Evolutionary conservation across 1,284 basidiomycete genomes (phyloP).

Genomic region (Kwoniella shivajii): DNA sequence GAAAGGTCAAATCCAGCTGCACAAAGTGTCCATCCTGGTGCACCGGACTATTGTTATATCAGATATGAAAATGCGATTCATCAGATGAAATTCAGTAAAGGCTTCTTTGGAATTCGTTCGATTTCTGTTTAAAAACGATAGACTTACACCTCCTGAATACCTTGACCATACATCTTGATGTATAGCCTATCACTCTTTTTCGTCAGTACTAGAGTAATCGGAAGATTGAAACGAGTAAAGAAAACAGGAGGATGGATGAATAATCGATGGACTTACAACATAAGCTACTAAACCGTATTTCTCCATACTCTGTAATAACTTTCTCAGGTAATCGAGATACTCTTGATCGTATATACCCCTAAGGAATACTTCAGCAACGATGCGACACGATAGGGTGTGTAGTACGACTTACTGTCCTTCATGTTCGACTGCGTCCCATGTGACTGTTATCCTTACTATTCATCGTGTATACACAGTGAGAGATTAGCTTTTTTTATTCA

Average conservation of each 20-base stretch:
- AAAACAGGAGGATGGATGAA: neutral
- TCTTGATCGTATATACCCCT: slow-evolving; percentile 80
- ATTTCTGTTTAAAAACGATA: slow-evolving; percentile 35
- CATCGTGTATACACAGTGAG: neutral
- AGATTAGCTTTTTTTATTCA: too few species aligned
- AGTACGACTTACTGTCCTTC: slow-evolving; percentile 72
- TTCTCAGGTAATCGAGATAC: slow-evolving; percentile 78
- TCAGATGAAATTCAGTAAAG: neutral
- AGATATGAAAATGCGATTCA: neutral
- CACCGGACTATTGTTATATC: too few species aligned
- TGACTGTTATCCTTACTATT: slow-evolving; percentile 83
- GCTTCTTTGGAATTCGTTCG: neutral
- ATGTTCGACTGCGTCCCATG: slow-evolving; percentile 97
- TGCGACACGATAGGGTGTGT: too few species aligned
- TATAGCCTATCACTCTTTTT: slow-evolving; percentile 56
- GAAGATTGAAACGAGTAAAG: too few species aligned
- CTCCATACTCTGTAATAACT: slow-evolving; percentile 73
- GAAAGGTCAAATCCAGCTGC: slow-evolving; percentile 73
- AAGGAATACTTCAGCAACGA: neutral
- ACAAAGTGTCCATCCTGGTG: slow-evolving; percentile 88
- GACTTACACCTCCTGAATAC: slow-evolving; percentile 73
- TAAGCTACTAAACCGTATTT: slow-evolving; percentile 80
- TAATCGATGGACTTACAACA: slow-evolving; percentile 73
- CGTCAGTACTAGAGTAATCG: neutral
- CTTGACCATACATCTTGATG: slow-evolving; percentile 97